phyloP scores from a whole-genome alignment of 805 yeast species.

The Cephaloascus fragrans region DNA sequence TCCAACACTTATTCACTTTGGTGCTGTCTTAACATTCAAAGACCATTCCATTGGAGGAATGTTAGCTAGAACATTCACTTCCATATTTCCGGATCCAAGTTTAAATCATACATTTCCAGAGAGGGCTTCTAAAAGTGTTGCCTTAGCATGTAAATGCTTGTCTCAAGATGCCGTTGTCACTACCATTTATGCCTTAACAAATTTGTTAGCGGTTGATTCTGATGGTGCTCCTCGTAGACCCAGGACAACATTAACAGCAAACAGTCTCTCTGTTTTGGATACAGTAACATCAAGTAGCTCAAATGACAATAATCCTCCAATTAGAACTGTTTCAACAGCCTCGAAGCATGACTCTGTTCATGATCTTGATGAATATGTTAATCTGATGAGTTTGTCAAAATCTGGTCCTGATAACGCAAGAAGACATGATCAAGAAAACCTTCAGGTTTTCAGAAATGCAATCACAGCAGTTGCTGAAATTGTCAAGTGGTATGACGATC shows the following conservation, averaged over 20 bases:
- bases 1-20: conserved; percentile 8
- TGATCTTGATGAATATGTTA: neutral
- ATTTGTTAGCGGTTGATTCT: conserved; percentile 51
- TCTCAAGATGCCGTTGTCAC: conserved; percentile 80
- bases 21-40: conserved; percentile 2
- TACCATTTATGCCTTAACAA: conserved; percentile 74
- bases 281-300: neutral
- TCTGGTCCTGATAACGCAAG: neutral
- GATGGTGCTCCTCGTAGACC: conserved; percentile 14
- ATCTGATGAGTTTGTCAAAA: neutral
- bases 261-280: neutral
- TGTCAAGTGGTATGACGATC: conserved; percentile 57
- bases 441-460: conserved; percentile 49
- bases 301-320: neutral
- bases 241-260: neutral
- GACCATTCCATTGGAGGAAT: conserved; percentile 1
- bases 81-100: conserved; percentile 46
- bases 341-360: neutral
- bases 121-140: conserved; percentile 46
- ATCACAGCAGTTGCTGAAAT: conserved; percentile 60
- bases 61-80: conserved; percentile 17
- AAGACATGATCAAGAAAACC: conserved; percentile 21
- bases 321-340: neutral
- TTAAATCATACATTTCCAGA: conserved; percentile 37
- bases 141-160: conserved; percentile 54